A percentile compares a stretch with the other conserved stretches of the same genome.
phyloP scores from a whole-genome alignment of 2,329 filamentous ascomycete genomes.

The Cordyceps militaris region DNA sequence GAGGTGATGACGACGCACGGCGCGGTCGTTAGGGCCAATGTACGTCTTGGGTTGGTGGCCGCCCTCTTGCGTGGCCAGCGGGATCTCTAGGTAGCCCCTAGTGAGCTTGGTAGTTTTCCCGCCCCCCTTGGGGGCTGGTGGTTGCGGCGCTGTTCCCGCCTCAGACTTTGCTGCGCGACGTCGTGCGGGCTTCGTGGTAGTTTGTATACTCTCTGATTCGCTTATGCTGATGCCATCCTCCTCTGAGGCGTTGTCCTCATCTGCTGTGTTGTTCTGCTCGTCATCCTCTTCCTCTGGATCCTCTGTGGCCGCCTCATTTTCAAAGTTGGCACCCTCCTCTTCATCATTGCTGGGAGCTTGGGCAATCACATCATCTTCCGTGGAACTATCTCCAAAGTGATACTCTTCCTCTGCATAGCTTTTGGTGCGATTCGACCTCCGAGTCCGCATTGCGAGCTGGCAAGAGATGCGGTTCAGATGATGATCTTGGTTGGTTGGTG shows the following conservation, averaged over 20 bases:
- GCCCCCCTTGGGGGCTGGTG: conserved; percentile 22
- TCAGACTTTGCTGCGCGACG: conserved; percentile 4
- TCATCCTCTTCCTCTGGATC: conserved; percentile 16
- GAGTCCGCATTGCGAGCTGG: conserved; percentile 26
- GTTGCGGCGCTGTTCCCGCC: conserved; percentile 15
- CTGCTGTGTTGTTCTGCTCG: conserved; percentile 26
- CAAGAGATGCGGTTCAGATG: neutral
- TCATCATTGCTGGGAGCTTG: conserved; percentile 21
- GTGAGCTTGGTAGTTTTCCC: conserved; percentile 19
- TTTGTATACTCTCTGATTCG: conserved; percentile 18
- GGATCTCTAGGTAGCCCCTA: conserved; percentile 25
- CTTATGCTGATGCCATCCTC: conserved; percentile 26
- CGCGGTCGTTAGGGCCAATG: conserved; percentile 29
- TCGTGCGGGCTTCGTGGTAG: conserved; percentile 8
- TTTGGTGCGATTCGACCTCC: conserved; percentile 30
- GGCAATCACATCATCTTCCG: conserved; percentile 22
- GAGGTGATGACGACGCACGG: conserved; percentile 26
- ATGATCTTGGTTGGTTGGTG: neutral
- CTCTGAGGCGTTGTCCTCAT: conserved; percentile 25
- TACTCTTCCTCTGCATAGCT: conserved; percentile 28
- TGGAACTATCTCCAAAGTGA: conserved; percentile 27
- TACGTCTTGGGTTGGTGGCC: conserved; percentile 27
- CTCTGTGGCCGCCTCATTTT: conserved; percentile 18
- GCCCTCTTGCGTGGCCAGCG: conserved; percentile 26
- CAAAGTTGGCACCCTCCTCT: conserved; percentile 25